Conservation (phyloP, 768 basidiomycete species). For the Chalciporus chontae region DNA sequence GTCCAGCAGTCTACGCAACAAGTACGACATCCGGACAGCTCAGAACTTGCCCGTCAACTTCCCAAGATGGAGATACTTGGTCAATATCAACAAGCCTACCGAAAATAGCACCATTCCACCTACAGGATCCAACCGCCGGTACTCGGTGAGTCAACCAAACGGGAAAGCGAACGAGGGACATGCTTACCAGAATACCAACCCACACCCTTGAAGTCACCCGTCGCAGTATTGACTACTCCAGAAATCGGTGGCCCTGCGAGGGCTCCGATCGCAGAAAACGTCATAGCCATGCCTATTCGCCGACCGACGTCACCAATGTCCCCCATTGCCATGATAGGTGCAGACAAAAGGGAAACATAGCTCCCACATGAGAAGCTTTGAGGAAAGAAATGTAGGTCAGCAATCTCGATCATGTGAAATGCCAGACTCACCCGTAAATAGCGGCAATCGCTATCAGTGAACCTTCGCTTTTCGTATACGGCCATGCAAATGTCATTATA, state of each 20-base stretch:
- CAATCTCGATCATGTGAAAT: background rate
- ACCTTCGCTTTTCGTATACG: slow-evolving; percentile 45
- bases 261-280: slow-evolving; percentile 56
- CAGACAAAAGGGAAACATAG: slow-evolving; percentile 52
- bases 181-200: slow-evolving; percentile 42
- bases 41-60: slow-evolving; percentile 42
- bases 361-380: slow-evolving; percentile 58
- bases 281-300: slow-evolving; percentile 62
- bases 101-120: slow-evolving; percentile 41
- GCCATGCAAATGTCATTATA: slow-evolving; percentile 67
- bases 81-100: slow-evolving; percentile 36
- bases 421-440: slow-evolving; percentile 57
- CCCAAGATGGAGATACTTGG: slow-evolving; percentile 39
- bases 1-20: too few relatives aligned
- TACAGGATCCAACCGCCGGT: background rate
- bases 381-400: background rate
- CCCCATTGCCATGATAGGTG: slow-evolving; percentile 62
- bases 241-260: slow-evolving; percentile 71
- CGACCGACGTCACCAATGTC: slow-evolving; percentile 58
- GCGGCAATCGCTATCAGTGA: slow-evolving; percentile 52
- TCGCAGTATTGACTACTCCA: slow-evolving; percentile 56
- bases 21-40: background rate
- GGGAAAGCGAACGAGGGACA: background rate
- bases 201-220: slow-evolving; percentile 40
- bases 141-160: background rate